Evolutionary conservation across 257 asterid species (phyloP), one percentile per base, ranked within the genome.

Genomic region (Mitragyna speciosa): DNA sequence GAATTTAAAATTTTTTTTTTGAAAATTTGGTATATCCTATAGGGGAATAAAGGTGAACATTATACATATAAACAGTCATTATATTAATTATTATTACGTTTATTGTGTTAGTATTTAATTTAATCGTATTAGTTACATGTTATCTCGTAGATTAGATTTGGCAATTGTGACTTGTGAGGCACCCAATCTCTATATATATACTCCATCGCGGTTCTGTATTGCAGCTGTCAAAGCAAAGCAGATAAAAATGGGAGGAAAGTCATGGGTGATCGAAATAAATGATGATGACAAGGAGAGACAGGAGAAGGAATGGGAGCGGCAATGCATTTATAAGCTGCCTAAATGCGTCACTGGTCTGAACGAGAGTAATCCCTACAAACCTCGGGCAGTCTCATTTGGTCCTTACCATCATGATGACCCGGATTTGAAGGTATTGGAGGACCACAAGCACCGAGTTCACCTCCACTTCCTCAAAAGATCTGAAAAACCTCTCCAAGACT

Each of bases 311-410:
- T 89, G 93, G 93, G 77, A 79, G 64, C 81, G 81, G 61, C 85
- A 79, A 7, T 88, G 85, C 81, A 88, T 90, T 64, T 90, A 88
- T 80, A 61, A 73, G 52, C 59, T 88, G 6, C 88, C 92, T 3
- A 79, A 84, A 1, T 70, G 67, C 7, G 87, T 88, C 7, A 70
- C 87, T 8, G 83, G 82, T 17, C 47, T 76, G 48, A 84, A 82
- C 81, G 26, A 48, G 67, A 30, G n/a, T n/a, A n/a, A 51, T 7
- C 88, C 85, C 14, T 88, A 89, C 86, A 74, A 49, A 56, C 94
- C 94, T 9, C 88, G 76, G 49, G 78, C 68, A 9, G 85, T 87
- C 64, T 90, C 92, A 2, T 71, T 90, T 1, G 92, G 94, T 2
- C 92, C 94, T 39, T 90, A 90, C 54, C 92, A 89, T 64, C 67